A percentile compares a stretch with the other conserved stretches of the same genome.
These are phyloP conservation scores for Backusella tarrabulga DNA, from an alignment of 192 early-diverging fungal species.

Conservation along the genomic window DNA sequence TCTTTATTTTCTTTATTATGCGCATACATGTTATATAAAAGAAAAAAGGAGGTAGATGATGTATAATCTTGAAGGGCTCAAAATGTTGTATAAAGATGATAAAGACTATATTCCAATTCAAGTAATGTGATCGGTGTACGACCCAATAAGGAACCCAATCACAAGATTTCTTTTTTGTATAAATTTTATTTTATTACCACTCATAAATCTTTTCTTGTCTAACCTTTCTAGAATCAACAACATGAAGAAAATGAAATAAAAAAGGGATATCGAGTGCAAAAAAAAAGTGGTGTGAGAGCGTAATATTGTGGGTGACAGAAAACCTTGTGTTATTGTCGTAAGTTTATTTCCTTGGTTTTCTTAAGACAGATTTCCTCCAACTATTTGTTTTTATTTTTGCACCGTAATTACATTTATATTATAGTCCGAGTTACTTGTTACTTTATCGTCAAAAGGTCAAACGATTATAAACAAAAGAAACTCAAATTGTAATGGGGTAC, in stretches of 20 bases:
- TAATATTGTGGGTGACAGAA: not conserved
- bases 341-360: not conserved
- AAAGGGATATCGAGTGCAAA: not conserved
- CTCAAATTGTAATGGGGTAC: not conserved
- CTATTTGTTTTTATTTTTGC: not conserved
- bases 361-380: no score
- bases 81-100: not conserved
- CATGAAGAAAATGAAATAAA: not conserved
- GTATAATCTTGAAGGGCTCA: no score
- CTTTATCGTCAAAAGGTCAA: not conserved
- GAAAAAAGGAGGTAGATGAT: not conserved
- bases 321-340: not conserved
- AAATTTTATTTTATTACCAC: not conserved
- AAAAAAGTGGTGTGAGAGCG: not conserved
- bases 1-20: not conserved
- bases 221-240: not conserved
- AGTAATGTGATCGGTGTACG: constrained; percentile 1
- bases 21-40: not conserved
- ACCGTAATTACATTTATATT: not conserved
- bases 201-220: not conserved
- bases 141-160: not conserved
- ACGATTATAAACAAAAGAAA: not conserved
- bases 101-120: not conserved
- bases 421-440: not conserved
- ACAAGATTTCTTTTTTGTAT: not conserved